Evolutionary conservation across 805 yeast species (phyloP), one percentile per base, ranked within the genome.

Genomic region (Candida boleticola): DNA sequence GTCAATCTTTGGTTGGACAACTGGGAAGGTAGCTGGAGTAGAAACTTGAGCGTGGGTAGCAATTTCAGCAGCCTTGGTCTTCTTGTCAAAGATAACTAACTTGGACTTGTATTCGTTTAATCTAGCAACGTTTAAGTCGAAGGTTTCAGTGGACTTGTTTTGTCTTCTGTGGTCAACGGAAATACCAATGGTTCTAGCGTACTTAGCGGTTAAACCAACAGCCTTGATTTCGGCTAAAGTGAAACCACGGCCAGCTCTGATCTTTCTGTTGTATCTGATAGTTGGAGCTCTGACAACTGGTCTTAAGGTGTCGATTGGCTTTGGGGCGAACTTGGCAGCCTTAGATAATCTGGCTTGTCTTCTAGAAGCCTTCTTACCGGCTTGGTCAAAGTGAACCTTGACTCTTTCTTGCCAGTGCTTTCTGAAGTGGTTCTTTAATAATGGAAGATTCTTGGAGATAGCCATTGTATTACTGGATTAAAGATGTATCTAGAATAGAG

Each of bases 391-490:
- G 89, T 95, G 99, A 67, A 89, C 97, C 75, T 82, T 88, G 83
- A 93, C 99, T 72, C 98, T 88, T 78, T 89, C 96, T 81, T 93
- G 98, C 99, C 99, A 93, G 96, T 92, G 92, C 88, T 92, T 92
- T 83, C 97, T 86, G 96, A 92, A 92, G 83, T 93, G 99, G 85
- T 92, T 92, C 85, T 88, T 89, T 83, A 88, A 86, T 80, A 92
- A 80, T 82, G 98, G 96, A 81, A 89, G 83, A 82, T 92, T 92
- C 90, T 93, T 92, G 65, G 93, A 77, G 83, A 93, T 89, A 77
- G 98, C 99, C 90, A 75, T 69, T 55, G 52, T 61, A 40, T 44
- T 47, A 21, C 32, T 39, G 39, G 39, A 45, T 29, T 44, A 42
- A 39, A 37, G 29, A 39, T 38, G 26, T 46, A 39, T 43, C 46